Evolutionary conservation across 495 filamentous ascomycete species (phyloP).

Genomic region (Aspergillus diversus): DNA sequence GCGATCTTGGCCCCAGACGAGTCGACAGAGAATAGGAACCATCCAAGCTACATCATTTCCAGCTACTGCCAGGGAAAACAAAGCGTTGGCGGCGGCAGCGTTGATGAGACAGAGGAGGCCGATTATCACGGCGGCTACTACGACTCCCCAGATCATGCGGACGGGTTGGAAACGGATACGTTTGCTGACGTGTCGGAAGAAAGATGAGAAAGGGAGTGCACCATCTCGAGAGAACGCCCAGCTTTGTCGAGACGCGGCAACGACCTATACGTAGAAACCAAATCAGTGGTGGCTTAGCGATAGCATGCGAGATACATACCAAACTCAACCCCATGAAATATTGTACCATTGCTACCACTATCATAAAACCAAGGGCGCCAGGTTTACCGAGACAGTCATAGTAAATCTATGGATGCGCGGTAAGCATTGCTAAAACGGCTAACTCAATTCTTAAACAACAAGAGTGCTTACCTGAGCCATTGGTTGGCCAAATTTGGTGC

Average conservation of each 20-base stretch:
- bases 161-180: conserved; percentile 63
- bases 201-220: conserved; percentile 63
- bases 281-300: conserved; percentile 12
- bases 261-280: conserved; percentile 32
- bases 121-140: conserved; percentile 53
- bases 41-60: conserved; percentile 66
- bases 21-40: conserved; percentile 63
- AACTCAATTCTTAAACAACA: not conserved
- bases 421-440: not conserved
- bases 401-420: conserved; percentile 34
- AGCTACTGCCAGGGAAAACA: conserved; percentile 66
- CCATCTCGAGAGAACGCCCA: conserved; percentile 67
- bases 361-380: conserved; percentile 49
- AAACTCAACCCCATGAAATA: conserved; percentile 51
- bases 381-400: conserved; percentile 49
- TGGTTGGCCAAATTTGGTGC: conserved; percentile 43
- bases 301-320: conserved; percentile 22
- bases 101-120: conserved; percentile 64
- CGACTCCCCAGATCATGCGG: conserved; percentile 63
- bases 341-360: conserved; percentile 41
- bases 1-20: conserved; percentile 63
- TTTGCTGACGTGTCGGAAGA: conserved; percentile 61
- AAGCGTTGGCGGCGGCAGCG: conserved; percentile 58
- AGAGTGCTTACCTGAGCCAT: conserved; percentile 44
- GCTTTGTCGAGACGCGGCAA: conserved; percentile 60